phyloP scores from a whole-genome alignment of 345 rosid genomes.

The Arabidopsis arenosa region DNA sequence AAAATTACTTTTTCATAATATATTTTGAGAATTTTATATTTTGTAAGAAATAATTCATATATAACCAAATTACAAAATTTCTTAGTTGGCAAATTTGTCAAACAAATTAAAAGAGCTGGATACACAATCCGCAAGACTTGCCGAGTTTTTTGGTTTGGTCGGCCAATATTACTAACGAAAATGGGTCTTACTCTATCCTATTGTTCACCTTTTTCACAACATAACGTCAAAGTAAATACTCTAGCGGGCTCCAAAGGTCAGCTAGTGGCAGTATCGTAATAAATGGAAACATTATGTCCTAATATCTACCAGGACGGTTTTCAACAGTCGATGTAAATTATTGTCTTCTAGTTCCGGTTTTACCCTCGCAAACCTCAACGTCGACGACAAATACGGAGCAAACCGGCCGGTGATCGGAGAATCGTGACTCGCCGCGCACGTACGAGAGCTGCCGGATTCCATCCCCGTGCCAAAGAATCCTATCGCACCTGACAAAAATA shows the following conservation, averaged over 20 bases:
- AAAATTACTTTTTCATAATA: neutral
- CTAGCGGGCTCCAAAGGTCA: neutral
- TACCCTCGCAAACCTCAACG: constrained; percentile 54
- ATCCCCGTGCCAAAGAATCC: constrained; percentile 85
- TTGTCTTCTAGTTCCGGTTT: constrained; percentile 41
- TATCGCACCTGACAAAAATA: constrained; percentile 72
- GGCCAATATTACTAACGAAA: constrained; percentile 18
- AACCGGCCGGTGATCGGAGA: constrained; percentile 95
- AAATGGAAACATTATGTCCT: neutral
- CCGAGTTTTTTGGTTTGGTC: constrained; percentile 37
- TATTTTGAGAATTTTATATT: too few relatives aligned
- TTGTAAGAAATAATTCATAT: constrained; percentile 19
- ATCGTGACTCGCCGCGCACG: constrained; percentile 64
- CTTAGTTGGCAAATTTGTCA: constrained; percentile 23
- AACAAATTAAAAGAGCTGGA: constrained; percentile 26
- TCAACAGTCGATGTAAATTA: constrained; percentile 12
- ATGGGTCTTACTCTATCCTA: neutral
- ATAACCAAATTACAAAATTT: neutral
- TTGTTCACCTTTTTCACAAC: constrained; percentile 26
- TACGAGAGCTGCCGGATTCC: constrained; percentile 71
- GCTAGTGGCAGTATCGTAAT: neutral
- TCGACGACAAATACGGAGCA: constrained; percentile 64
- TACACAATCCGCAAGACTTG: constrained; percentile 35
- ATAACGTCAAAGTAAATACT: constrained; percentile 20
- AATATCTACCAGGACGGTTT: neutral